A percentile compares a stretch with the other conserved stretches of the same genome.
phyloP scores from a whole-genome alignment of 2,329 filamentous ascomycete genomes.

The Annulohypoxylon truncatum region DNA sequence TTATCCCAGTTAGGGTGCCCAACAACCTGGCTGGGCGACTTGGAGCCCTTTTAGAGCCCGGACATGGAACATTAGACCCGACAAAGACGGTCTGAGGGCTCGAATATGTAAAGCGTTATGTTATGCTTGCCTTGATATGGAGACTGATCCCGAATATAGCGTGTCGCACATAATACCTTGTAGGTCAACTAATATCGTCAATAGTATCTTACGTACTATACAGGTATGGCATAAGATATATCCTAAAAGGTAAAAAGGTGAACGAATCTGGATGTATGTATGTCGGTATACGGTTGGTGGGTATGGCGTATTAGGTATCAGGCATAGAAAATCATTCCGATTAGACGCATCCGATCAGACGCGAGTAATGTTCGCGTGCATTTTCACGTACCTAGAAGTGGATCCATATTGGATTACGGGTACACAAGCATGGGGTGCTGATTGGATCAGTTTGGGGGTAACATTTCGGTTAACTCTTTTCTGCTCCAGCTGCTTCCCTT shows the following conservation, averaged over 20 bases:
- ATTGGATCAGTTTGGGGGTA: conserved; percentile 10
- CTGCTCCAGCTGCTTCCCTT: not conserved
- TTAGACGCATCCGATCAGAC: not conserved
- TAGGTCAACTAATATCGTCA: not conserved
- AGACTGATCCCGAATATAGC: conserved; percentile 3
- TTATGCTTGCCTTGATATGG: conserved; percentile 13
- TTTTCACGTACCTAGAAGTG: not conserved
- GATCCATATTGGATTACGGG: not conserved
- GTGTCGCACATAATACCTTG: conserved; percentile 17
- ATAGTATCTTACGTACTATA: not conserved
- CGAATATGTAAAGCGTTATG: conserved; percentile 17
- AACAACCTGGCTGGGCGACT: conserved; percentile 23
- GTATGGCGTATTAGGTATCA: not conserved
- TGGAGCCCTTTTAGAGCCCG: conserved; percentile 13
- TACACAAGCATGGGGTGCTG: not conserved
- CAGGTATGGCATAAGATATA: not conserved
- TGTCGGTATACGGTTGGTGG: not conserved
- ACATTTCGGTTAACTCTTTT: conserved; percentile 36
- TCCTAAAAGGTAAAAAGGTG: conserved; percentile 17
- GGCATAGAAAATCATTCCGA: no score
- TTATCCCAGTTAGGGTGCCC: conserved; percentile 22
- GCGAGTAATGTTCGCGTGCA: not conserved
- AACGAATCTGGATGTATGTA: conserved; percentile 9
- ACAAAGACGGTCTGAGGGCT: conserved; percentile 28
- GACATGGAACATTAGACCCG: conserved; percentile 29